Conservation (phyloP, 2,329 filamentous ascomycete species). For the Diaporthe velutina region DNA sequence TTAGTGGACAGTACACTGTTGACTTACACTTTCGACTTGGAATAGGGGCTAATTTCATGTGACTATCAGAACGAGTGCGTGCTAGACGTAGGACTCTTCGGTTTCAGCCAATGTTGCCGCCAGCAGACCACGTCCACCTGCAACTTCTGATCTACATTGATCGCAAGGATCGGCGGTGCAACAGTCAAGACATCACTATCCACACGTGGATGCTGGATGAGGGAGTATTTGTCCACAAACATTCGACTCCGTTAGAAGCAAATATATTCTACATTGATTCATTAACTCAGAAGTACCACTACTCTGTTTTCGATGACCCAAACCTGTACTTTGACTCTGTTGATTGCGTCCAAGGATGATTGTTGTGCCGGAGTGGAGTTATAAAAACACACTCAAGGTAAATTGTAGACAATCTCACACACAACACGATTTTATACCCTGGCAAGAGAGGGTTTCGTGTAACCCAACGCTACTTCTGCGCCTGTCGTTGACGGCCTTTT, state of each 20-base stretch:
- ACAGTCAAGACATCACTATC: not conserved
- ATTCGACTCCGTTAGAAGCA: not conserved
- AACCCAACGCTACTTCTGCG: no score
- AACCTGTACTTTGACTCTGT: no score
- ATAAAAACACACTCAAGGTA: no score
- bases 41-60: not conserved
- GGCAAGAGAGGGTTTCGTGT: no score
- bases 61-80: constrained; percentile 5
- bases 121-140: constrained; percentile 5
- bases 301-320: no score
- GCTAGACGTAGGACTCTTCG: not conserved
- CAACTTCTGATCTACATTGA: not conserved
- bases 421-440: no score
- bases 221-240: not conserved
- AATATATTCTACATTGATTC: not conserved
- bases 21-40: not conserved
- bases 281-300: not conserved
- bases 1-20: not conserved
- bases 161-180: not conserved
- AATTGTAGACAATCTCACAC: no score
- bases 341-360: no score
- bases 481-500: no score
- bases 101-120: constrained; percentile 23
- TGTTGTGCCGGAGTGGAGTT: no score
- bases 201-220: no score